These are phyloP conservation scores for Neonectria coccinea DNA, from an alignment of 2,329 filamentous ascomycete species.

Conservation along the genomic window DNA sequence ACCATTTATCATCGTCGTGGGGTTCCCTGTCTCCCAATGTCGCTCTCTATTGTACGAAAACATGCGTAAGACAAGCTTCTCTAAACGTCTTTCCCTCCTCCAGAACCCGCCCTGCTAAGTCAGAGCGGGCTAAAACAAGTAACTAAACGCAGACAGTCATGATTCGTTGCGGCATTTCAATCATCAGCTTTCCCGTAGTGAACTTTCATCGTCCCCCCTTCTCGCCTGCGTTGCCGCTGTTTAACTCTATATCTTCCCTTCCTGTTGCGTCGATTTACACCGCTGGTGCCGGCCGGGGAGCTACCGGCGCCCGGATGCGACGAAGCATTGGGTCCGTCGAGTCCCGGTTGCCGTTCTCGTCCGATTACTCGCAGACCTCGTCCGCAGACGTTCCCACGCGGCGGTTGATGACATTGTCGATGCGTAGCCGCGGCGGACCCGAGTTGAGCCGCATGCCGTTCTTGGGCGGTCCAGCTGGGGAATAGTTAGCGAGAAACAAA, in stretches of 20 bases:
- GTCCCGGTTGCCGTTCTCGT: conserved; percentile 31
- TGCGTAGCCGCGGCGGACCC: conserved; percentile 53
- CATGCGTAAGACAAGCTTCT: background rate
- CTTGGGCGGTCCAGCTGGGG: conserved; percentile 52
- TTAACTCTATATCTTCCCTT: background rate
- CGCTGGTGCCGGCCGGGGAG: background rate
- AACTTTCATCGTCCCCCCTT: conserved; percentile 7
- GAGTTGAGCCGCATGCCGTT: conserved; percentile 52
- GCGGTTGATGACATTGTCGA: conserved; percentile 55
- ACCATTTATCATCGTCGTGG: background rate
- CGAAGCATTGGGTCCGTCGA: conserved; percentile 30
- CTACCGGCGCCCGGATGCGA: conserved; percentile 20
- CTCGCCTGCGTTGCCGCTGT: background rate
- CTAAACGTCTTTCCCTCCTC: background rate
- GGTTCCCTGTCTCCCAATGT: background rate
- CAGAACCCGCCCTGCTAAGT: background rate
- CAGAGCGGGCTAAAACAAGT: background rate
- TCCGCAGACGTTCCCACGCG: conserved; percentile 44
- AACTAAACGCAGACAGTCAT: conserved; percentile 1
- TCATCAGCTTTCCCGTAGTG: conserved; percentile 31
- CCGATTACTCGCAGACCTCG: conserved; percentile 38
- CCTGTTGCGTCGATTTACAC: background rate
- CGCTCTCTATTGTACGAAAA: background rate
- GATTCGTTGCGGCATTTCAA: conserved; percentile 19
- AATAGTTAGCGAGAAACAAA: conserved; percentile 36